Evolutionary conservation across 345 rosid species (phyloP).

Genomic region (Citrus hindsii): DNA sequence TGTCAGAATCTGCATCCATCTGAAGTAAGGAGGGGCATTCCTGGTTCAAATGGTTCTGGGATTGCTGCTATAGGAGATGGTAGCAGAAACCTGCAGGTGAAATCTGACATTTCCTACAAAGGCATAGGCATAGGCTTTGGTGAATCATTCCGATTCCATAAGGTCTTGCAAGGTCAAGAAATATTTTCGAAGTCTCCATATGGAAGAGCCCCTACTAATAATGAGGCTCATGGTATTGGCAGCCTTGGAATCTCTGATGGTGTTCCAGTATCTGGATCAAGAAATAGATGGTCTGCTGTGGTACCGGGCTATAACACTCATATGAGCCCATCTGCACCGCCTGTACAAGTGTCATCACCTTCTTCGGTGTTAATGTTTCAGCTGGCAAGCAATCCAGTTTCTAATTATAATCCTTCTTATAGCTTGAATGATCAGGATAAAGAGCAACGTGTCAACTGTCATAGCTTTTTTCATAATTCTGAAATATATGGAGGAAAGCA

Average conservation of each 20-base stretch:
- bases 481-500: slow-evolving; percentile 24
- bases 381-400: slow-evolving; percentile 33
- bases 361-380: slow-evolving; percentile 73
- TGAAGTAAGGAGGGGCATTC: slow-evolving; percentile 35
- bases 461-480: slow-evolving; percentile 8
- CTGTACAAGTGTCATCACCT: slow-evolving; percentile 62
- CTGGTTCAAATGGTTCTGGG: slow-evolving; percentile 35
- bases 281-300: slow-evolving; percentile 53
- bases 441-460: slow-evolving; percentile 16
- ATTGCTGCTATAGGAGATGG: slow-evolving; percentile 24
- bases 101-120: slow-evolving; percentile 33
- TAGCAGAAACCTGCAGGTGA: slow-evolving; percentile 22
- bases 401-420: slow-evolving; percentile 9
- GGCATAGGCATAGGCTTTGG: slow-evolving; percentile 57
- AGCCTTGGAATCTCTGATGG: slow-evolving; percentile 33
- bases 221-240: slow-evolving; percentile 41
- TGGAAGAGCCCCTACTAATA: slow-evolving; percentile 23
- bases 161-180: slow-evolving; percentile 99
- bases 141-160: slow-evolving; percentile 64
- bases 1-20: slow-evolving; percentile 33
- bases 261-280: slow-evolving; percentile 35
- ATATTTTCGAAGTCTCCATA: slow-evolving; percentile 46
- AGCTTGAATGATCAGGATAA: slow-evolving; percentile 21
- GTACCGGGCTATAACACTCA: slow-evolving; percentile 38
- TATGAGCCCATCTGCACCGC: slow-evolving; percentile 29